Percentiles rank a stretch among this genome's conserved stretches.
Evolutionary conservation across 371 early-diverging fungal species (phyloP).

Genomic region (Apophysomyces trapeziformis): DNA sequence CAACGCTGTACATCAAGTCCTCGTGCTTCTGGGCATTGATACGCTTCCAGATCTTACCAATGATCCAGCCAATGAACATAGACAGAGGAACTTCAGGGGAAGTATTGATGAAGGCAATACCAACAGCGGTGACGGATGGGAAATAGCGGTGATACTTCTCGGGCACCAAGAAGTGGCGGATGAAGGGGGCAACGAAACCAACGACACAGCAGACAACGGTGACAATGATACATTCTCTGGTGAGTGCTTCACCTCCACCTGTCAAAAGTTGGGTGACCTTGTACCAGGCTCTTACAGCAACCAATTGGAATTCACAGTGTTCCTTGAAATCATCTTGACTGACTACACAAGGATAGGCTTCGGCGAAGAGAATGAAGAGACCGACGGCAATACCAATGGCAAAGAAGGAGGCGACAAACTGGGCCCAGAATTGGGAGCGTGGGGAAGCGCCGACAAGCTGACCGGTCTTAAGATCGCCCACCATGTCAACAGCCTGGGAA

Average conservation of each 20-base stretch:
- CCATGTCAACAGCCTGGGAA: conserved; percentile 69
- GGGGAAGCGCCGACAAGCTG: conserved; percentile 65
- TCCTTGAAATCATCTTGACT: conserved; percentile 21
- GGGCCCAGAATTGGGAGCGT: conserved; percentile 66
- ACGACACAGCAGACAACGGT: conserved; percentile 55
- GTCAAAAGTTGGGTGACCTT: conserved; percentile 64
- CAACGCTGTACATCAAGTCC: conserved; percentile 61
- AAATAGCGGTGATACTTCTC: conserved; percentile 55
- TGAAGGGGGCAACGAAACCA: conserved; percentile 50
- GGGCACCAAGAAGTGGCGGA: conserved; percentile 60
- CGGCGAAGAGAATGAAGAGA: conserved; percentile 64
- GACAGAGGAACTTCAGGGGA: conserved; percentile 60
- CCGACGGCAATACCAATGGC: conserved; percentile 61
- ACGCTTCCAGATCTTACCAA: conserved; percentile 59
- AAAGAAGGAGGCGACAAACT: conserved; percentile 64
- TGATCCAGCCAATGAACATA: conserved; percentile 66
- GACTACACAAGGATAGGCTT: conserved; percentile 66
- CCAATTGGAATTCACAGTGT: conserved; percentile 59
- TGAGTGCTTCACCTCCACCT: conserved; percentile 46
- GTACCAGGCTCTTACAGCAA: conserved; percentile 72
- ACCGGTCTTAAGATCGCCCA: conserved; percentile 69
- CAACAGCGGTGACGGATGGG: conserved; percentile 70
- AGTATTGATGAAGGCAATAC: conserved; percentile 72
- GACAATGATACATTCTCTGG: conserved; percentile 49
- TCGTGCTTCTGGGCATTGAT: conserved; percentile 41